Evolutionary conservation across 2,329 filamentous ascomycete genomes (phyloP), one percentile per base, ranked within the genome.

Genomic region (Fusarium sp.): DNA sequence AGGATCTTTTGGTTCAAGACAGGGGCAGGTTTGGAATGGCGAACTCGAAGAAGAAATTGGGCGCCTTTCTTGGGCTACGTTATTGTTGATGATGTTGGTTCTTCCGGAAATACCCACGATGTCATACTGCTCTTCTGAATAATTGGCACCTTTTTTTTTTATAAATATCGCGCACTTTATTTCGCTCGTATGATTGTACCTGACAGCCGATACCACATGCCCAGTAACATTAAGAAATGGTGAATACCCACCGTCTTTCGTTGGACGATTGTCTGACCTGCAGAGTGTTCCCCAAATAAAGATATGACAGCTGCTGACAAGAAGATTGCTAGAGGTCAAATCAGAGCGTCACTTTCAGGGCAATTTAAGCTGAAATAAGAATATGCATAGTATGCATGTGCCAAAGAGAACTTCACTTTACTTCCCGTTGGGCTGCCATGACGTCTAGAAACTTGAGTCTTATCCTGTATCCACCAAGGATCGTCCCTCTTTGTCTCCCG

Each of bases 21-120:
- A 30, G 50, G 50, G 50, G 24, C 22, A 17, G 13, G 24, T 24
- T 33, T 49, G 46, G 44, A 39, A 43, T 33, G 20, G 55, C 33
- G 44, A 49, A 17, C 26, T 53, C 33, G 43, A 57, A 46, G 40
- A 41, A 45, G 53, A 55, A 13, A 37, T 39, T n/a, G 35, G 35
- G 10, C 9, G 53, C 55, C 45, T 37, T 54, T 50, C 40, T 45
- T 15, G 24, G 47, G 40, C n/a, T 24, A 37, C 40, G 41, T 22
- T 53, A 50, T 59, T n/a, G 50, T 62, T 64, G 54, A 65, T 62
- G 56, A 65, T 62, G 45, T 59, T 68, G 56, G 48, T 54, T 65
- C 61, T 61, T 72, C 46, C 60, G 63, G 60, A 74, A 70, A 72
- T 74, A 74, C 72, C 72, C 71, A 55, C 65, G 56, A 71, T 72